Base-by-base conservation (phyloP, 1,139 yeast genomes). In the Pichia terricola region DNA sequence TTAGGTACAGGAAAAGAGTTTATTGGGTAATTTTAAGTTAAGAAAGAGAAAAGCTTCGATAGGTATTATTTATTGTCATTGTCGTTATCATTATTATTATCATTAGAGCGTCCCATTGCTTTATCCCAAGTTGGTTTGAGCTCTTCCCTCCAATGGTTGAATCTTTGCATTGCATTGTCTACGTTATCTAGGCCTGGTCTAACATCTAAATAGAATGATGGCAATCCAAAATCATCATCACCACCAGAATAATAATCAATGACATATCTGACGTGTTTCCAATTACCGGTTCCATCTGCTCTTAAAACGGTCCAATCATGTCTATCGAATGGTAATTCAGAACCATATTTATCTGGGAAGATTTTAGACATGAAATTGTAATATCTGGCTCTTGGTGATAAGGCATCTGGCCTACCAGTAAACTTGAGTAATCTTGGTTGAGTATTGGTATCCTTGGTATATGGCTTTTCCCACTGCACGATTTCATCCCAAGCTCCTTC, bases 401-500 rank as follows among this genome's bases (percentile, higher is more conserved):
- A 59, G 47, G 87, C 89, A 51, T 83, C 75, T 0, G 98, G 97
- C 55, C 91, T 78, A 8, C 99, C 99, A 34, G 94, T 88, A 63
- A 94, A 94, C 59, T 81, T 80, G 49, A 81, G 68, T 50, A 94
- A 69, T 49, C 96, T 74, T 4, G 98, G 97, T 52, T 73, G 78
- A 28, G 72, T 65, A 37, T 70, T 67, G 8, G 80, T 67, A 47
- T 68, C 59, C 34, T 65, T 65, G 4, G 86, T 75, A 53, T 75
- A 65, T 38, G 69, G 66, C 47, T 70, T 64, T 64, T 94, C 99
- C 99, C 99, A 94, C 47, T 80, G 77, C 51, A 87, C 67, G 45
- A 94, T 88, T 62, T 94, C 96, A 53, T 77, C 77, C 99, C 99
- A 94, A 7, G 97, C 97, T 10, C 96, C 96, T 64, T 94, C 99